Base-by-base conservation (phyloP, 768 basidiomycete genomes). In the Sarcodon aspratus region DNA sequence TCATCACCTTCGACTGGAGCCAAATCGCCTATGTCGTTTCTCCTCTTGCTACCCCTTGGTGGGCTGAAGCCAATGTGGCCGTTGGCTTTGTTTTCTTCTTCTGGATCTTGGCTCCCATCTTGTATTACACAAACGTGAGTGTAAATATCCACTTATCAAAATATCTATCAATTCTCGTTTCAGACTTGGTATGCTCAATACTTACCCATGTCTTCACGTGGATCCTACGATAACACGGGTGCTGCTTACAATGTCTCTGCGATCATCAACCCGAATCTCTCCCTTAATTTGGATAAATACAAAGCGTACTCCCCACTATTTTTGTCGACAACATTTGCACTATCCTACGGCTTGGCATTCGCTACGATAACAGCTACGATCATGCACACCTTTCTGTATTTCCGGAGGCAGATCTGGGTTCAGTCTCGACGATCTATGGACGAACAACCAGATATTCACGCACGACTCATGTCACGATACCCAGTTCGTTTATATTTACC, bases 391-490 rank as follows among this genome's bases (percentile, higher is more conserved):
- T 63, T 71, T 60, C 68, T 90, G 33, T 87, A 76, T 65, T 86
- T 80, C 73, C 77, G 85, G 54, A 83, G 85, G 59, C 84, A 86
- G 58, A 85, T 91, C 48, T 82, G 76, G 79, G 66, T 63, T 0
- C 85, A 88, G 61, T 66, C 80, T 31, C 78, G 80, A 45, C 76
- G 81, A 46, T 74, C 85, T 10, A 74, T 89, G 65, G 64, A 73
- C 43, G 89, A 90, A 55, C 85, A 91, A 57, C 81, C 85, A 1
- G 89, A 92, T 65, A 78, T 92, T 52, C 89, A 92, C 56, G 85
- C 85, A 15, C 76, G 86, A 10, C 69, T 92, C 35, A 92, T 92
- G 90, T 69, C 74, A 10, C 65, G 66, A 45, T 93, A 93, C 59
- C 70, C 68, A 1, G 37, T 27, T 27, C 21, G 21, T 27, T 27